phyloP scores from a whole-genome alignment of 495 filamentous ascomycete genomes.

The Astrothelium macrocarpum region DNA sequence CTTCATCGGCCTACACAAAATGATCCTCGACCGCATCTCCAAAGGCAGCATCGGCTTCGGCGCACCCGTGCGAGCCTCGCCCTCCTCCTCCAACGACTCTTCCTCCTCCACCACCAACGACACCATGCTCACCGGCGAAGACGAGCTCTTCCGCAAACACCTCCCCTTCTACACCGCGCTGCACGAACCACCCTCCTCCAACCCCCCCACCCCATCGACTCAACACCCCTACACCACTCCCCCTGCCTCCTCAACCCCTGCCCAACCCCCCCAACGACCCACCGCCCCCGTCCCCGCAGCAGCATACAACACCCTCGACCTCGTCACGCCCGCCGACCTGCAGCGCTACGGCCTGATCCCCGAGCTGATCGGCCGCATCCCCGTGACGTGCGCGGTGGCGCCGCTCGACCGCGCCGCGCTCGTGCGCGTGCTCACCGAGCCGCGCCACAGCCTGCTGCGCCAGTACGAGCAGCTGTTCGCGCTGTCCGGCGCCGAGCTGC shows the following conservation, averaged over 20 bases:
- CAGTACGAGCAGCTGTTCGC: slow-evolving; percentile 82
- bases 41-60: slow-evolving; percentile 90
- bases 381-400: slow-evolving; percentile 74
- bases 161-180: slow-evolving; percentile 53
- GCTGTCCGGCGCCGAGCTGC: slow-evolving; percentile 71
- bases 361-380: slow-evolving; percentile 84
- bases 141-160: slow-evolving; percentile 55
- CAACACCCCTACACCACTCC: neutral
- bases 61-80: slow-evolving; percentile 52
- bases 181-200: neutral
- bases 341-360: slow-evolving; percentile 92
- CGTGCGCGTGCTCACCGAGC: slow-evolving; percentile 81
- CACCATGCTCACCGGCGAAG: slow-evolving; percentile 25
- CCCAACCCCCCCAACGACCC: slow-evolving; percentile 10
- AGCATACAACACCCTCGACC: slow-evolving; percentile 66
- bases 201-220: neutral
- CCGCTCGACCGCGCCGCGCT: slow-evolving; percentile 71
- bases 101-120: slow-evolving; percentile 30
- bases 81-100: slow-evolving; percentile 23
- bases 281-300: neutral
- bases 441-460: slow-evolving; percentile 70
- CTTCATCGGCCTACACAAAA: slow-evolving; percentile 86
- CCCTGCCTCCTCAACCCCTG: slow-evolving; percentile 9
- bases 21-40: slow-evolving; percentile 73
- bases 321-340: slow-evolving; percentile 71